Percentiles rank a stretch among this genome's conserved stretches.
Conservation (phyloP, 2,329 filamentous ascomycete genomes). For the Fusarium siculi region DNA sequence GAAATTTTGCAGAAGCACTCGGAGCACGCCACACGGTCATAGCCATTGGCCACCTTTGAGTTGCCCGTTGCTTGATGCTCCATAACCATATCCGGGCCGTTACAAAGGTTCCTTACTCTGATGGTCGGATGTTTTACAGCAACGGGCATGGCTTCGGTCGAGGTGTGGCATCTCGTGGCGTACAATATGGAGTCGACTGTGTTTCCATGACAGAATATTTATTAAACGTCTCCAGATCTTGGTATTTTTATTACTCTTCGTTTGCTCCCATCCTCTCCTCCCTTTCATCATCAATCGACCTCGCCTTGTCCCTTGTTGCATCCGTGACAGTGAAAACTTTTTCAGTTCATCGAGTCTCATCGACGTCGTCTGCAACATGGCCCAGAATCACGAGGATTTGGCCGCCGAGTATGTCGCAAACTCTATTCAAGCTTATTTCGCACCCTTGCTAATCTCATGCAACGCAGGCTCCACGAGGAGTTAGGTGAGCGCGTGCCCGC, state of each 20-base stretch:
- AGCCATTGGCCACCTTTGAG: constrained; percentile 22
- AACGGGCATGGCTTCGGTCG: constrained; percentile 20
- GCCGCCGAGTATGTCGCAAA: constrained; percentile 46
- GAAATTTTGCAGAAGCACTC: constrained; percentile 34
- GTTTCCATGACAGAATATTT: constrained; percentile 35
- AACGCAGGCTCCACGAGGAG: constrained; percentile 44
- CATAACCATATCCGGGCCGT: constrained; percentile 31
- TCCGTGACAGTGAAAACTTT: constrained; percentile 18
- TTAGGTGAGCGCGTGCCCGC: constrained; percentile 41
- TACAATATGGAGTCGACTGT: not conserved
- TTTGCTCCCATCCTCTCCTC: constrained; percentile 12
- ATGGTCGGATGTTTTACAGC: constrained; percentile 34
- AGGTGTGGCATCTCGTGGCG: constrained; percentile 7
- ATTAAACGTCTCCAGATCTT: constrained; percentile 33
- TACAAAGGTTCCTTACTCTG: constrained; percentile 38
- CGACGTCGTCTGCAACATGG: constrained; percentile 40
- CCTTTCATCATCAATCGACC: not conserved
- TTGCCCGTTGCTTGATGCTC: constrained; percentile 3
- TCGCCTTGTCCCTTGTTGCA: not conserved
- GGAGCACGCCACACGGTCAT: constrained; percentile 1
- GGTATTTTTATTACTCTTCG: constrained; percentile 23
- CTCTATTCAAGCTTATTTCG: constrained; percentile 14
- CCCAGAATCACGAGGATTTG: constrained; percentile 49
- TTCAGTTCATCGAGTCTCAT: not conserved
- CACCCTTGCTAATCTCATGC: constrained; percentile 15